phyloP scores from a whole-genome alignment of 2,329 filamentous ascomycete genomes.

The Samsoniella hepiali region DNA sequence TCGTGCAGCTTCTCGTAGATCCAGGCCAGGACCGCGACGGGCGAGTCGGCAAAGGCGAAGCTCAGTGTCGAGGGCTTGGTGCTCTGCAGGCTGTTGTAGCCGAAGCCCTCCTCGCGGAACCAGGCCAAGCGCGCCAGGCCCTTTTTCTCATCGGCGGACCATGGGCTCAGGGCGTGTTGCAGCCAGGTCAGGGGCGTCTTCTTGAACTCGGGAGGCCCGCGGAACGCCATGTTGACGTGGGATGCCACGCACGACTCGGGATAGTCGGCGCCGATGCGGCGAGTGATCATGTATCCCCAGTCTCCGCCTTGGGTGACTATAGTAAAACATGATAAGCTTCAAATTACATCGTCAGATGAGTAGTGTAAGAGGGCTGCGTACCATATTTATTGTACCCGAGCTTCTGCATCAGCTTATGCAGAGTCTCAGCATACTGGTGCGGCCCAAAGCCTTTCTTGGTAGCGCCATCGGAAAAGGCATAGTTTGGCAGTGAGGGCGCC shows the following conservation, averaged over 20 bases:
- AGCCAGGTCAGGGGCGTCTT: constrained; percentile 55
- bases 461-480: constrained; percentile 35
- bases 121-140: constrained; percentile 52
- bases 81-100: constrained; percentile 32
- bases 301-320: constrained; percentile 61
- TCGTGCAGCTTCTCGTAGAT: constrained; percentile 74
- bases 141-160: constrained; percentile 47
- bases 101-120: constrained; percentile 51
- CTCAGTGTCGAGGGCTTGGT: constrained; percentile 70
- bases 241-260: constrained; percentile 50
- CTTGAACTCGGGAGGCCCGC: constrained; percentile 46
- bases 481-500: constrained; percentile 57
- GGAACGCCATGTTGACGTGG: constrained; percentile 56
- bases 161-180: constrained; percentile 50
- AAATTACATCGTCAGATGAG: background rate
- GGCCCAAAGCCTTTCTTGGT: constrained; percentile 31
- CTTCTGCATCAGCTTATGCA: constrained; percentile 65
- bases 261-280: constrained; percentile 58
- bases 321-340: background rate
- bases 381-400: constrained; percentile 53
- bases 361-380: constrained; percentile 6
- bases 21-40: constrained; percentile 67
- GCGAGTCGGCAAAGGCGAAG: constrained; percentile 64
- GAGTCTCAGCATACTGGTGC: constrained; percentile 47
- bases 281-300: constrained; percentile 66